Base-by-base conservation (phyloP, 495 filamentous ascomycete species). In the Schizothecium vesticola region DNA sequence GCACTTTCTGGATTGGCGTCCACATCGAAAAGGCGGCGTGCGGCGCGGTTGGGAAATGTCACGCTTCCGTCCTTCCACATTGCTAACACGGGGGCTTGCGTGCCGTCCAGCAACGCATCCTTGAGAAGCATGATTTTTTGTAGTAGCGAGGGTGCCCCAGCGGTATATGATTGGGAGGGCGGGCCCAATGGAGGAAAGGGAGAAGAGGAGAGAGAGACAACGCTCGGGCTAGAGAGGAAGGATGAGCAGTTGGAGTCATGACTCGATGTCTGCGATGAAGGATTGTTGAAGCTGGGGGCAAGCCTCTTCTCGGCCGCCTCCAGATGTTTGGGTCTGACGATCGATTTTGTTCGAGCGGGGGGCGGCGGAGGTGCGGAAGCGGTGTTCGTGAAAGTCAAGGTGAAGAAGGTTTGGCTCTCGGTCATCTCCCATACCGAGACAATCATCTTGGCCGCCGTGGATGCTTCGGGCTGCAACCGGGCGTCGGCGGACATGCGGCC, bases 61-160 rank as follows among this genome's bases (percentile, higher is more conserved):
- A 91, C 82, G 60, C 85, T 88, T 51, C 85, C 85, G 70, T 92
- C 90, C 69, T 87, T 85, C 90, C 89, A 92, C 86, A 91, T 86
- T 16, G 88, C 86, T 25, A 91, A 80, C 21, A 90, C 86, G 10
- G 90, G 89, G 58, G 89, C 85, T 63, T 87, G 83, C 60, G 89
- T 89, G 51, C 84, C 85, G 70, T 92, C 87, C 7, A 92, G 77
- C 28, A 92, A 82, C 12, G 88, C 87, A 78, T 91, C 90, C 71
- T 91, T 91, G 81, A 92, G 84, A 61, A 86, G 78, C 29, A 81
- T 85, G 56, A 89, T 80, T 73, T 91, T 92, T 70, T 90, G 85
- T 19, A 90, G 77, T 1, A 85, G 79, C 8, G 87, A 86, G 19
- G 88, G 87, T 22, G 84, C 74, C 61, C 81, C 81, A 6, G 85